phyloP scores from a whole-genome alignment of 208 protist genomes.

The Trypanosomatidae sp. region DNA sequence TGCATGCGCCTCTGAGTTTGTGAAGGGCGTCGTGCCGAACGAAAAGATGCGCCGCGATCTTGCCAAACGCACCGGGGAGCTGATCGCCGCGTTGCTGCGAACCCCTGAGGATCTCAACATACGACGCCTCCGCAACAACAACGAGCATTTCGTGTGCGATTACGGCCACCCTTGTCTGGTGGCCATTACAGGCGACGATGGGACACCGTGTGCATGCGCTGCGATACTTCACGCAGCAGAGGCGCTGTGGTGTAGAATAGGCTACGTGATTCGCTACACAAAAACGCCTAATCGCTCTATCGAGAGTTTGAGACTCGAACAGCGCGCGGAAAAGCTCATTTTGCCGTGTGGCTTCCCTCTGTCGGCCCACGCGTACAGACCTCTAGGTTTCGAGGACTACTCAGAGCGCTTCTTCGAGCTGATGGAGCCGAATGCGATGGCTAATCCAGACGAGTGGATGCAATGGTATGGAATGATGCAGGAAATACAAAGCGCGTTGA shows the following conservation, averaged over 20 bases:
- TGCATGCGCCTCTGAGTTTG: slow-evolving; percentile 2
- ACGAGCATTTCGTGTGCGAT: slow-evolving; percentile 59
- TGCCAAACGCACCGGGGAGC: slow-evolving; percentile 26
- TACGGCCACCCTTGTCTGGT: slow-evolving; percentile 64
- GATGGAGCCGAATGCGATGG: slow-evolving; percentile 60
- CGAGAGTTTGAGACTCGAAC: slow-evolving; percentile 11
- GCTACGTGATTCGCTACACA: slow-evolving; percentile 77
- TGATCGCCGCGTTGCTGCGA: slow-evolving; percentile 50
- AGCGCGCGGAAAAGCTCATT: slow-evolving; percentile 15
- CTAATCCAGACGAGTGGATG: slow-evolving; percentile 73
- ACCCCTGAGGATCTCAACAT: slow-evolving; percentile 82
- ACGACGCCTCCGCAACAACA: slow-evolving; percentile 72
- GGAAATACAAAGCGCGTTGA: too few species aligned
- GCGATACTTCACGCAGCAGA: slow-evolving; percentile 34
- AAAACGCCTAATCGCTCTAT: slow-evolving; percentile 25
- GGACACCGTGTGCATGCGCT: slow-evolving; percentile 26
- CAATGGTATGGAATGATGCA: slow-evolving; percentile 68
- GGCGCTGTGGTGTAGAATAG: slow-evolving; percentile 62
- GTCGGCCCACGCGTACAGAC: slow-evolving; percentile 40
- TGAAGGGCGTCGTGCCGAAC: slow-evolving; percentile 26
- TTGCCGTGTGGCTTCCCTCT: slow-evolving; percentile 67
- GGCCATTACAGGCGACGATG: background rate
- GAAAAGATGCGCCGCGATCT: slow-evolving; percentile 17
- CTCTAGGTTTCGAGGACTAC: slow-evolving; percentile 79
- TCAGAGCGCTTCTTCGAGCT: slow-evolving; percentile 77